Percentiles rank a stretch among this genome's conserved stretches.
Evolutionary conservation across 345 rosid genomes (phyloP).

Genomic region (Dipteronia dyeriana): DNA sequence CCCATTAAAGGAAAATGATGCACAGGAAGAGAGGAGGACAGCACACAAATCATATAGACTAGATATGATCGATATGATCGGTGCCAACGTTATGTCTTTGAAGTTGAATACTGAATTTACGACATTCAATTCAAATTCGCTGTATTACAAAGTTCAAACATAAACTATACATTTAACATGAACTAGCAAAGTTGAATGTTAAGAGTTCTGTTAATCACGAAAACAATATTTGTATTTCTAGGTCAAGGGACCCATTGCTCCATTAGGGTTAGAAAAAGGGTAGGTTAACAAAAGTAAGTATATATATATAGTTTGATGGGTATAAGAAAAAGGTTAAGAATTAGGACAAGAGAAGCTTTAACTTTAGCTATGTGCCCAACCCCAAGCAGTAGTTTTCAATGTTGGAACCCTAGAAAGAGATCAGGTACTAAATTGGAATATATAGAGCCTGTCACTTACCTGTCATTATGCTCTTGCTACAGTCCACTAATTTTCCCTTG

Average conservation of each 20-base stretch:
- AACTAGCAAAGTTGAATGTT: too few species aligned
- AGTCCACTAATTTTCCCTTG: conserved; percentile 8
- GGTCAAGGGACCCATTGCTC: not conserved
- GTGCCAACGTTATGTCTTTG: too few species aligned
- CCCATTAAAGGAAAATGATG: not conserved
- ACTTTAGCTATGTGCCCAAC: conserved; percentile 23
- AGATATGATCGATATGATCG: too few species aligned
- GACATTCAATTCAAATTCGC: too few species aligned
- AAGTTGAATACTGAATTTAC: not conserved
- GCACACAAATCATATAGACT: not conserved
- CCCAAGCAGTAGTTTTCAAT: conserved; percentile 1
- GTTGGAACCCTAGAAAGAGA: conserved; percentile 20
- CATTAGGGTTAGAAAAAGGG: conserved; percentile 1
- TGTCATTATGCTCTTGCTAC: conserved; percentile 12
- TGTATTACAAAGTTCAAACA: too few species aligned
- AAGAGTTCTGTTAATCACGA: not conserved
- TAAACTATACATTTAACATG: too few species aligned
- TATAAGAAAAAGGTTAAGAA: conserved; percentile 2
- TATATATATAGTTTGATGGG: not conserved
- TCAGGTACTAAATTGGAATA: conserved; percentile 23
- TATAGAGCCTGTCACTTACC: conserved; percentile 21
- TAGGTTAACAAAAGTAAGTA: not conserved
- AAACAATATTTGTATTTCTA: too few species aligned
- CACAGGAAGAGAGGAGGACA: not conserved
- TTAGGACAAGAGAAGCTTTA: conserved; percentile 23